Evolutionary conservation across 441 rosid genomes (phyloP).

Genomic region (Aquilaria agallochum): DNA sequence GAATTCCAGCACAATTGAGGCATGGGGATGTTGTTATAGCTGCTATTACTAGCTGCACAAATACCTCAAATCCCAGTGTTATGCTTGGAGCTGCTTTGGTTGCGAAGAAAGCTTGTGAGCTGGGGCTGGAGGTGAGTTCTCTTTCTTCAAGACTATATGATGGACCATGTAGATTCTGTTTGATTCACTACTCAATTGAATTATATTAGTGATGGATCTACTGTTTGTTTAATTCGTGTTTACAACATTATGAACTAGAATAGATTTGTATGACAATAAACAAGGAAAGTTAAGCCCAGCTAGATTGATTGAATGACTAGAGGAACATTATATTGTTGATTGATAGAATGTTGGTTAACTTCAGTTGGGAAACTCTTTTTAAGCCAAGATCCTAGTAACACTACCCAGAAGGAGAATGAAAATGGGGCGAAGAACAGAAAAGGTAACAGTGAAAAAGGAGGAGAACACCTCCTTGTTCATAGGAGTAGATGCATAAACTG

Average conservation of each 20-base stretch:
- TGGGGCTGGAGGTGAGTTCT: conserved; percentile 63
- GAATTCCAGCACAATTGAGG: conserved; percentile 65
- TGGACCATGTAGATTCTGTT: background rate
- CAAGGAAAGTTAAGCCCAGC: background rate
- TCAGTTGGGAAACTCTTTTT: too few species aligned
- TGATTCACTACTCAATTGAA: background rate
- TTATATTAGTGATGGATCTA: too few species aligned
- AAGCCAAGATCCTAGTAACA: too few species aligned
- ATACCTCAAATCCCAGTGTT: conserved; percentile 95
- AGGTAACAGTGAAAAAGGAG: too few species aligned
- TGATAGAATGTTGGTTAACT: too few species aligned
- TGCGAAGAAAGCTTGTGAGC: conserved; percentile 86
- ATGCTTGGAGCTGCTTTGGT: conserved; percentile 98
- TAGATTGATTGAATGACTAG: too few species aligned
- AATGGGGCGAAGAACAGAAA: too few species aligned
- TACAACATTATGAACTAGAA: background rate
- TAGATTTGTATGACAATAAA: background rate
- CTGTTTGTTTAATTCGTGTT: too few species aligned
- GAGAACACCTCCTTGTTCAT: too few species aligned
- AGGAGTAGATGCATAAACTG: too few species aligned
- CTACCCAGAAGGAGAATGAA: too few species aligned
- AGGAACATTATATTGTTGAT: too few species aligned
- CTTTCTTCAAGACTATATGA: conserved; percentile 9
- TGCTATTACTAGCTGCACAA: conserved; percentile 96
- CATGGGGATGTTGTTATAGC: conserved; percentile 97